Evolutionary conservation across 768 basidiomycete genomes (phyloP), one percentile per base, ranked within the genome.

Genomic region (Tricholomella constricta): DNA sequence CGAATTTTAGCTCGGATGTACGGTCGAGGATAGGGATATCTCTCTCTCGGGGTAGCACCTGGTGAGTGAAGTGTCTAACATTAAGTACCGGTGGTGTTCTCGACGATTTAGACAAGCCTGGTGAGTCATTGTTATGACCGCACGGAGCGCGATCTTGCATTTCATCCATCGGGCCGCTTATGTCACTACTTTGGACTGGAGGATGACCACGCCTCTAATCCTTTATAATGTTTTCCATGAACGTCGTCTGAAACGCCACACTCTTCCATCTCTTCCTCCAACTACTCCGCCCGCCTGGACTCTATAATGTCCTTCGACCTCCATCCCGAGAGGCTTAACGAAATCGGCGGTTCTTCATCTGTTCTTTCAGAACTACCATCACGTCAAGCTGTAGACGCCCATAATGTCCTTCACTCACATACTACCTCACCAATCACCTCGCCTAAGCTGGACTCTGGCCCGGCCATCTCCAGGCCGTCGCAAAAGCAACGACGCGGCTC

Each of bases 351-450:
- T 25, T 62, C 65, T 19, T 55, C 31, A 35, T 26, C 53, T 31
- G 41, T 27, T 15, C 46, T 57, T 22, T 14, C 27, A 17, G 58
- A 59, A 19, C 53, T 56, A 20, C 53, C 62, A 27, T 47, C 57
- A 3, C 50, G 31, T 5, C 52, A 61, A 31, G 57, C 52, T 11
- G 32, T 60, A 29, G 52, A 53, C 31, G 41, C 48, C 20, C 51
- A 57, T 36, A 23, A 43, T 29, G 41, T 25, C 22, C 20, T 22
- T 22, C 35, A 31, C 11, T 41, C 26, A 5, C 23, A 32, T 17
- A 36, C 10, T 20, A 25, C 47, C 22, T 26, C 43, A 20, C 23
- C 27, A 22, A 48, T 17, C 27, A 38, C 20, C 15, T 48, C 41
- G 29, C 49, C 45, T 43, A 34, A 45, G 17, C 35, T 34, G 3